A percentile compares a stretch with the other conserved stretches of the same genome.
Conservation (phyloP, 495 filamentous ascomycete species). For the Rusavskia elegans region DNA sequence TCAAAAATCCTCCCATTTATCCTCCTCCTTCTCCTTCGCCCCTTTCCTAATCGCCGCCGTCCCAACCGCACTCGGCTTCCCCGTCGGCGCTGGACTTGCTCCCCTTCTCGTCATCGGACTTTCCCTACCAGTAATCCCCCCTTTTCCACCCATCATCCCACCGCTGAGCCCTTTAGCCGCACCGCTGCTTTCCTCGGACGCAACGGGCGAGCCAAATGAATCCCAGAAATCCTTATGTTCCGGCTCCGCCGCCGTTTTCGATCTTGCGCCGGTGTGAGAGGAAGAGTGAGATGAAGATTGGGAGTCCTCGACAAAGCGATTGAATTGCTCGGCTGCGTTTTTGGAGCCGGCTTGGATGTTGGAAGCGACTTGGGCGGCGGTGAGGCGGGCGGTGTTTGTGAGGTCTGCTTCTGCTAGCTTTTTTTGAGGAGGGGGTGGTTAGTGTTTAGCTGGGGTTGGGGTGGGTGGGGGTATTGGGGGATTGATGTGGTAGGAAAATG, state of each 20-base stretch:
- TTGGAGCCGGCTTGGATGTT: conserved; percentile 48
- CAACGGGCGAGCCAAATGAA: conserved; percentile 39
- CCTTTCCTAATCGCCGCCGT: conserved; percentile 54
- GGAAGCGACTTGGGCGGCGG: conserved; percentile 51
- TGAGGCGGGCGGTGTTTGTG: conserved; percentile 58
- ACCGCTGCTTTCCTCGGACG: conserved; percentile 14
- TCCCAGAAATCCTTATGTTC: conserved; percentile 90
- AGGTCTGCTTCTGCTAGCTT: conserved; percentile 79
- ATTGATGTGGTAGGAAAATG: too few species aligned
- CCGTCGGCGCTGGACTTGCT: conserved; percentile 7
- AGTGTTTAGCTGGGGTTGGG: too few species aligned
- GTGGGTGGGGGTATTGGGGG: too few species aligned
- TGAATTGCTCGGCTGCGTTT: conserved; percentile 61
- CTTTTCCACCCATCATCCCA: background rate
- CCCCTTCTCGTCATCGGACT: conserved; percentile 4
- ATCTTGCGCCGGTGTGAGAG: conserved; percentile 1
- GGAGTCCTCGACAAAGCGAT: conserved; percentile 62
- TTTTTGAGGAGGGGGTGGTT: too few species aligned
- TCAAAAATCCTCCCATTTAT: conserved; percentile 14
- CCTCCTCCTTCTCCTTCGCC: conserved; percentile 20
- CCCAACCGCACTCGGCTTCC: conserved; percentile 37
- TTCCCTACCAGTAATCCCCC: background rate
- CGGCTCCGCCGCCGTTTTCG: conserved; percentile 29
- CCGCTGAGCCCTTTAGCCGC: conserved; percentile 8
- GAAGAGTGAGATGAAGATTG: conserved; percentile 14